Conservation (phyloP, 139 green algal genomes). For the Chlamydomonas schloesseri region DNA sequence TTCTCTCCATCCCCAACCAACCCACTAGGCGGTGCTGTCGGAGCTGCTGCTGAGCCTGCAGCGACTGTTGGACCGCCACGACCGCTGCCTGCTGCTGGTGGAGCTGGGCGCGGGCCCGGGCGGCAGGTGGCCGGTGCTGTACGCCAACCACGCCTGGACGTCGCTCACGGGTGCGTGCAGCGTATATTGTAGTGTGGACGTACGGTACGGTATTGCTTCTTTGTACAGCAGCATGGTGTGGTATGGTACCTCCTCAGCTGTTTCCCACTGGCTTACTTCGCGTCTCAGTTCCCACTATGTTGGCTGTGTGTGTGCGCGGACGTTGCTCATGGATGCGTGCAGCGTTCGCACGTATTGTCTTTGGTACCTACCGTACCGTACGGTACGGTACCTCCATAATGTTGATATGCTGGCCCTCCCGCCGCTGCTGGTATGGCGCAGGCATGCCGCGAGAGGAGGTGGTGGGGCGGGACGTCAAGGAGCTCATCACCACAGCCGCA, state of each 20-base stretch:
- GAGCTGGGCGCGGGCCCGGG: conserved; percentile 11
- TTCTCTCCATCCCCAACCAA: no score
- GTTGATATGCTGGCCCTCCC: background rate
- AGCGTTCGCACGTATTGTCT: no score
- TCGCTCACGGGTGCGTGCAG: conserved; percentile 11
- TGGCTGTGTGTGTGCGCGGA: no score
- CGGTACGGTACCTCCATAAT: no score
- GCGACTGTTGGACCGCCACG: conserved; percentile 38
- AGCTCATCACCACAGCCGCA: conserved; percentile 20
- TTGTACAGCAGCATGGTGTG: no score
- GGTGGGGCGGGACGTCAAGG: conserved; percentile 26
- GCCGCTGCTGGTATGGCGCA: background rate
- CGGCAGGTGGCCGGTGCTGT: conserved; percentile 39
- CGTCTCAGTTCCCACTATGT: no score
- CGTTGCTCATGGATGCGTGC: no score
- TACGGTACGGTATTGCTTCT: no score
- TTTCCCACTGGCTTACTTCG: no score
- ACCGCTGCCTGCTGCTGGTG: conserved; percentile 20
- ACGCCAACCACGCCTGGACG: conserved; percentile 40
- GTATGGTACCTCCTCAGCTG: no score
- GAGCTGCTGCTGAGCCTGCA: conserved; percentile 39
- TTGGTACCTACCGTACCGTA: no score
- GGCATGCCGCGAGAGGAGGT: conserved; percentile 8
- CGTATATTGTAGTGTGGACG: no score
- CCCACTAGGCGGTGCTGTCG: conserved; percentile 17